These are phyloP conservation scores for Corymbia calophylla DNA, from an alignment of 441 rosid species.

Conservation along the genomic window DNA sequence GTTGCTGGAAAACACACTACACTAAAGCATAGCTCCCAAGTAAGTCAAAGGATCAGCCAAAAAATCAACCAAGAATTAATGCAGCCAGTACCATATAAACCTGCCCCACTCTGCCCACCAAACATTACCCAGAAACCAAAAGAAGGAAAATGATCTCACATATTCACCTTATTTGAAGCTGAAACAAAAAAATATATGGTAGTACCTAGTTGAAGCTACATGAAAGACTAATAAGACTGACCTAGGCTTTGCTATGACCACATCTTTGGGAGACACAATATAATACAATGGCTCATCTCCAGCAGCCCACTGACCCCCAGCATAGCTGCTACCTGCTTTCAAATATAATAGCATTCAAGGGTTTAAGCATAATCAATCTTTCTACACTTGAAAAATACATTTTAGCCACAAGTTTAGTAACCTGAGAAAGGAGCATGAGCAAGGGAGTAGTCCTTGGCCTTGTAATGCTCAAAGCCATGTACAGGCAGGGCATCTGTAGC, in stretches of 20 bases:
- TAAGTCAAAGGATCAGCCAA: background rate
- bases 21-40: background rate
- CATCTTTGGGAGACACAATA: slow-evolving; percentile 97
- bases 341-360: slow-evolving; percentile 11
- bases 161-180: background rate
- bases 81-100: background rate
- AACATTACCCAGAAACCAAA: background rate
- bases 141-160: background rate
- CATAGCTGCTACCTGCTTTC: slow-evolving; percentile 90
- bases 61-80: background rate
- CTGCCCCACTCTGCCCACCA: background rate
- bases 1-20: background rate
- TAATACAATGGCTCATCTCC: slow-evolving; percentile 97
- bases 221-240: slow-evolving; percentile 18
- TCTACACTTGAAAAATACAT: slow-evolving; percentile 2
- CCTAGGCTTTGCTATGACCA: slow-evolving; percentile 99
- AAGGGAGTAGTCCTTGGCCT: slow-evolving; percentile 95
- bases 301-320: slow-evolving; percentile 99
- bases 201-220: background rate
- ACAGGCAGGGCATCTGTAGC: slow-evolving; percentile 96
- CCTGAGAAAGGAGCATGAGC: slow-evolving; percentile 99
- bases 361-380: slow-evolving; percentile 11
- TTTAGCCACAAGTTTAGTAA: slow-evolving; percentile 18
- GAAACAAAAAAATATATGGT: background rate
- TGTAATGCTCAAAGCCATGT: slow-evolving; percentile 97